Percentiles rank a stretch among this genome's conserved stretches.
Evolutionary conservation across 2,329 filamentous ascomycete genomes (phyloP).

Genomic region (Fusarium sp.): DNA sequence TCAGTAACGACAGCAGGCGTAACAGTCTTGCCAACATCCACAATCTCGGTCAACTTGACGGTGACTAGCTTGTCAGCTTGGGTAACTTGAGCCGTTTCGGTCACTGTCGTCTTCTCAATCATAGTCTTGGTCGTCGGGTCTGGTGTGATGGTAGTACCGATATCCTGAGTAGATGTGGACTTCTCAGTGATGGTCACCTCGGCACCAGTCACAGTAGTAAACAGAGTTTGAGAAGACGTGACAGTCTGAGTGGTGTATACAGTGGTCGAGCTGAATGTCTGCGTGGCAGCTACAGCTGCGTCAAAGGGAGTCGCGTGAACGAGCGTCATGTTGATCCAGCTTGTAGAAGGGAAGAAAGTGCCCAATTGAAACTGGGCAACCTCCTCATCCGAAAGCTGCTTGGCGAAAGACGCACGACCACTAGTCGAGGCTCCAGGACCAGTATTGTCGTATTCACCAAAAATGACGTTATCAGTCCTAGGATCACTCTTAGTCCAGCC

Average conservation of each 20-base stretch:
- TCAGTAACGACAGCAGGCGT: conserved; percentile 46
- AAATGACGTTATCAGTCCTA: conserved; percentile 35
- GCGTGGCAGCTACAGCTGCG: conserved; percentile 19
- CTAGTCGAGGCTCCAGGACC: conserved; percentile 34
- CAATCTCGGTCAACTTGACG: conserved; percentile 41
- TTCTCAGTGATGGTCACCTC: conserved; percentile 27
- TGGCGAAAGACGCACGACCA: conserved; percentile 38
- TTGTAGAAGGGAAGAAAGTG: conserved; percentile 35
- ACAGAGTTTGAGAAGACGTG: conserved; percentile 31
- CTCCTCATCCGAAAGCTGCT: conserved; percentile 9
- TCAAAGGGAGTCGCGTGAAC: conserved; percentile 37
- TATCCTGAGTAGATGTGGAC: conserved; percentile 28
- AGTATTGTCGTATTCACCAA: conserved; percentile 37
- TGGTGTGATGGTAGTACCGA: conserved; percentile 39
- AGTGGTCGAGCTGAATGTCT: conserved; percentile 22
- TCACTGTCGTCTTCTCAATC: conserved; percentile 32
- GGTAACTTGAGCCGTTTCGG: conserved; percentile 23
- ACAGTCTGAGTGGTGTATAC: conserved; percentile 37
- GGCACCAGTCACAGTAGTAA: conserved; percentile 22
- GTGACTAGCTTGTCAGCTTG: conserved; percentile 43
- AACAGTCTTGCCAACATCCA: conserved; percentile 49
- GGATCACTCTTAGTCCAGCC: conserved; percentile 39
- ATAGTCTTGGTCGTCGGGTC: conserved; percentile 31
- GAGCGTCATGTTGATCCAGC: conserved; percentile 41
- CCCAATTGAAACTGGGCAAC: conserved; percentile 34